These are phyloP conservation scores for Colletotrichum sp. DNA, from an alignment of 2,329 filamentous ascomycete species.

Conservation along the genomic window DNA sequence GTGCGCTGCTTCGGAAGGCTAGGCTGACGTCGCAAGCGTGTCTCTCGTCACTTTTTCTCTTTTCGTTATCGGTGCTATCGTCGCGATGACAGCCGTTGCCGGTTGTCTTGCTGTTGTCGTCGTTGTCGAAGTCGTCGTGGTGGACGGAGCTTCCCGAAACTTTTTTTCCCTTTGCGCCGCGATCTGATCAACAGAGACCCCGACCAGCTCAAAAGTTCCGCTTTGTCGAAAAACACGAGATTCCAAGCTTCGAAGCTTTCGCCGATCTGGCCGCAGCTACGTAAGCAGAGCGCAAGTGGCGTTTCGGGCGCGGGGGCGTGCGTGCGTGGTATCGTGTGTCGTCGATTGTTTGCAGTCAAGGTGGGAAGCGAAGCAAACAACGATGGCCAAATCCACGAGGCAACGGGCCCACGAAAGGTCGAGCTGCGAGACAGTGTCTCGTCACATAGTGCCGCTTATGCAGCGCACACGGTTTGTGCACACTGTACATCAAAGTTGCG, in stretches of 20 bases:
- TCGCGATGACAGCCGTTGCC: not conserved
- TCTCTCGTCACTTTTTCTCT: not conserved
- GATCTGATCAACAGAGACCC: not conserved
- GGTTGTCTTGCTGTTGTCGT: not conserved
- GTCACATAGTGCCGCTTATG: slow-evolving; percentile 7
- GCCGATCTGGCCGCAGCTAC: not conserved
- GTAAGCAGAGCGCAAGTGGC: not conserved
- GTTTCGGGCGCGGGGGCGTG: not conserved
- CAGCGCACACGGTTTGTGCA: not conserved
- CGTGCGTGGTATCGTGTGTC: not conserved
- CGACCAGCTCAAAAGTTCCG: not conserved
- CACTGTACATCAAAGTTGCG: not conserved
- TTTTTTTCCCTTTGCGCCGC: not conserved
- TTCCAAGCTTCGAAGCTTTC: not conserved
- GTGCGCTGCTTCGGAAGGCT: not conserved
- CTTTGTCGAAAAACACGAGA: not conserved
- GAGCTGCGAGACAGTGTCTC: not conserved
- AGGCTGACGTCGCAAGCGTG: not conserved
- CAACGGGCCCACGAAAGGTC: not conserved
- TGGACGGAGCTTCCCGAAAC: not conserved
- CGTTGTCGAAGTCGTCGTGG: not conserved
- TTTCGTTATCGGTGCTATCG: not conserved
- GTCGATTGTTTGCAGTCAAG: not conserved
- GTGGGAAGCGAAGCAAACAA: not conserved
- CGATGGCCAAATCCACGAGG: not conserved